Evolutionary conservation across 2,329 filamentous ascomycete species (phyloP), one percentile per base, ranked within the genome.

Genomic region (Aspergillus piperis): DNA sequence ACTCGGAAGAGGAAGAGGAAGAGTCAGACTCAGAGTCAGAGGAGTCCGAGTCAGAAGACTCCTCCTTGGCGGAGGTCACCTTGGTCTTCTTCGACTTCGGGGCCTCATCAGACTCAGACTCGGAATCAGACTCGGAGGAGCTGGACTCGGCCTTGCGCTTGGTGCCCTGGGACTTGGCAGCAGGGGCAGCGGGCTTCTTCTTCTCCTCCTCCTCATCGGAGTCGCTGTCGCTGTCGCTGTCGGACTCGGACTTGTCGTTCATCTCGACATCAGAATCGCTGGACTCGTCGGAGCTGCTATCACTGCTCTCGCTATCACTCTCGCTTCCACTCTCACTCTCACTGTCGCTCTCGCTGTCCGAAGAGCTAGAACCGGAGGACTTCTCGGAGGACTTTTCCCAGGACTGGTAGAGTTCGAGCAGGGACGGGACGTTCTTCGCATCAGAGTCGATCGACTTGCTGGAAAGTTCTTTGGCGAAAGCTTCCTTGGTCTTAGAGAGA

Each of bases 391-490:
- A 55, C 54, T 60, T 53, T 58, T 72, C 63, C 66, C 69, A 73
- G 21, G 61, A 62, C 56, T 74, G 70, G 62, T 76, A 75, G 66
- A 80, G 74, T 51, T 80, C 77, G 51, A 78, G 49, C 68, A 80
- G 63, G 58, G 75, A 77, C 8, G 75, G 75, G 58, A 71, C 66
- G 66, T 73, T 64, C 63, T 70, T 71, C 25, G 61, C 59, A 53
- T 71, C 69, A 32, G 69, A 61, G 39, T 59, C 62, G 47, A 66
- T 52, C 7, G 65, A 70, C 52, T 73, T 73, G 49, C 69, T 72
- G 51, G 70, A 61, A 77, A 82, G 80, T 71, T 91, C 86, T 71
- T 87, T 85, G 67, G 81, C 80, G 70, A 92, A 88, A 5, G 85
- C 83, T 61, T 82, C 78, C 69, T 84, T 84, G 49, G 89, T 85